These are phyloP conservation scores for Phytomonas francai DNA, from an alignment of 208 protist genomes.

Conservation along the genomic window DNA sequence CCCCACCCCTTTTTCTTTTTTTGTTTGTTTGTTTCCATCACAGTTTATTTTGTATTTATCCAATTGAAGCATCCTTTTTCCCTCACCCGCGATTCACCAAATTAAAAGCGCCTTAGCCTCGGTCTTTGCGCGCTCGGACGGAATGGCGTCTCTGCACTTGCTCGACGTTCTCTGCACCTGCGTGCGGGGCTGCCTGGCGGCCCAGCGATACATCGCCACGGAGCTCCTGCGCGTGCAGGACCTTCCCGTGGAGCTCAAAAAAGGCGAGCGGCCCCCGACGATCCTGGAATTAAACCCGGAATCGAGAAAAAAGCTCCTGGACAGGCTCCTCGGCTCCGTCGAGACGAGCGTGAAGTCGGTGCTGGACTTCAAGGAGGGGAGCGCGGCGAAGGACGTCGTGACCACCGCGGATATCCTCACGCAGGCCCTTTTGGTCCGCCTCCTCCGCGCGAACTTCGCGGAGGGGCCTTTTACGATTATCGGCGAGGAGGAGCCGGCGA, in stretches of 20 bases:
- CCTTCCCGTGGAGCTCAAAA: neutral
- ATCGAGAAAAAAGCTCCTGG: constrained; percentile 13
- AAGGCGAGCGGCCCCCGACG: constrained; percentile 9
- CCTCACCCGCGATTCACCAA: neutral
- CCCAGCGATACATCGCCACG: constrained; percentile 44
- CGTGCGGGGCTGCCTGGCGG: constrained; percentile 23
- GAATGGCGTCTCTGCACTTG: constrained; percentile 31
- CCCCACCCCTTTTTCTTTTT: neutral
- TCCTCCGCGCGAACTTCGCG: constrained; percentile 26
- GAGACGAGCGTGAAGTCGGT: constrained; percentile 36
- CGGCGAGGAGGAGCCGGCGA: constrained; percentile 37
- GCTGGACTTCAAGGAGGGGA: constrained; percentile 28
- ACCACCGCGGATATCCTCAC: constrained; percentile 56
- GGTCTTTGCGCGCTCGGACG: neutral
- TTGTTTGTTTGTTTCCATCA: constrained; percentile 1
- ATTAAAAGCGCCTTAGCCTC: neutral
- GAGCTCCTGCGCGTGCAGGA: constrained; percentile 18
- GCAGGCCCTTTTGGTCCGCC: constrained; percentile 32
- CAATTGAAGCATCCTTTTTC: neutral
- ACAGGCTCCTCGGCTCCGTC: constrained; percentile 17
- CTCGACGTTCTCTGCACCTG: constrained; percentile 32
- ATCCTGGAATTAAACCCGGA: constrained; percentile 26
- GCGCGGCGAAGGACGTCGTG: constrained; percentile 36
- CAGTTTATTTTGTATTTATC: constrained; percentile 8
- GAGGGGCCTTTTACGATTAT: constrained; percentile 42